Base-by-base conservation (phyloP, 2,329 filamentous ascomycete species). In the Fusarium hainanense region DNA sequence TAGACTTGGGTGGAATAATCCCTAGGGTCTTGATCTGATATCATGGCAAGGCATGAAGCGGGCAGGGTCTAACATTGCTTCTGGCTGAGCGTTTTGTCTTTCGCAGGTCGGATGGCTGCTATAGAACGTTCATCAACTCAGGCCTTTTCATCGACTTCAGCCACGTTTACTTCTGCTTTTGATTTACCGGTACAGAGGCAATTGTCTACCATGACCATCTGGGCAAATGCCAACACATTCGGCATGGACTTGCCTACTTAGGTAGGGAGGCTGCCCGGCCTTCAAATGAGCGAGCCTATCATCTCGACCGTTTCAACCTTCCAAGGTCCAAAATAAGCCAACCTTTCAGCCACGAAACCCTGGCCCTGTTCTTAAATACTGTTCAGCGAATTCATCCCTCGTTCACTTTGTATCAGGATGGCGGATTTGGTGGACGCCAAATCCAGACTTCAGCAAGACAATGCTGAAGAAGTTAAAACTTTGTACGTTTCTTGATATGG, bases 391-490 rank as follows among this genome's bases (percentile, higher is more conserved):
- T 32, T 46, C n/a, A 25, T 49, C 46, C 50, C 34, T 49, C 42
- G 27, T 44, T 41, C 14, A n/a, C 12, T 40, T 44, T 42, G 27
- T 54, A 57, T 23, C 49, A 16, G 47, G 28, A 41, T 66, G 28
- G 43, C 5, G 28, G 21, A 41, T 27, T 25, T 43, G 18, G 23
- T 21, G 41, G 28, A 57, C 51, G 32, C 56, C 34, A 52, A 40
- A 54, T 28, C 44, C 43, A 50, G 30, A 52, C n/a, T 66, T 48
- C 30, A 43, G 54, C 14, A 41, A 44, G 30, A 66, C 47, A 41
- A 44, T 59, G 55, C 43, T 28, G 47, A 56, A 42, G 14, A 65
- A 23, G 54, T 56, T 69, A 61, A 47, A 48, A 47, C 47, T 60
- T 43, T 54, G 52, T 20, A 49, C 40, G 44, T 40, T 21, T 34